A percentile compares a stretch with the other conserved stretches of the same genome.
Conservation (phyloP, 2,329 filamentous ascomycete genomes). For the Trichoderma afroharzianum region DNA sequence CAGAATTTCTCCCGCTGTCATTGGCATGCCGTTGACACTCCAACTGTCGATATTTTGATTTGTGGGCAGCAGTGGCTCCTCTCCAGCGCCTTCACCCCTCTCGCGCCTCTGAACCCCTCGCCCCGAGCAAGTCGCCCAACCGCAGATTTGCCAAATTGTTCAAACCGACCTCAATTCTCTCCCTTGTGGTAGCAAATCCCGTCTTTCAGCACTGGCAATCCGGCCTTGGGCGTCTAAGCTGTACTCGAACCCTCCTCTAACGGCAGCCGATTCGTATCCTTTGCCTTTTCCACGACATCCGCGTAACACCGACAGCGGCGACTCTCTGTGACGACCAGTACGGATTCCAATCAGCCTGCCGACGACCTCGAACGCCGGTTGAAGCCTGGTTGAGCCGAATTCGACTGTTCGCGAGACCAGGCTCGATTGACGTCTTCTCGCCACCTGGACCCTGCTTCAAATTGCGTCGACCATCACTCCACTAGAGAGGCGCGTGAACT, state of each 20-base stretch:
- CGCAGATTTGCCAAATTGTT: constrained; percentile 15
- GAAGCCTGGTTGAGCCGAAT: constrained; percentile 9
- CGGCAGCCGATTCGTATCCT: neutral
- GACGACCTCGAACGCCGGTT: constrained; percentile 14
- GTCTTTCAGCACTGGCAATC: neutral
- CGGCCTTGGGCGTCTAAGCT: neutral
- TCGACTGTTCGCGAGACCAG: neutral
- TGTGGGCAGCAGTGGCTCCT: constrained; percentile 15
- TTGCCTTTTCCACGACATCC: constrained; percentile 14
- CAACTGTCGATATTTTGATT: constrained; percentile 6
- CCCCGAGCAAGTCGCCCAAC: constrained; percentile 18
- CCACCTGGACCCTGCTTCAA: neutral
- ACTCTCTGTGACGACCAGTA: neutral
- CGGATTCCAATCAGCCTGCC: neutral
- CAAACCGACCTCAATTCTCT: constrained; percentile 18
- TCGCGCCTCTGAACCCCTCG: constrained; percentile 17
- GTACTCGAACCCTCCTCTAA: neutral
- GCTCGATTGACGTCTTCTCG: neutral
- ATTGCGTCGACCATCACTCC: constrained; percentile 19
- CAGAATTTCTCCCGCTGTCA: neutral
- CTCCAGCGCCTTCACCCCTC: constrained; percentile 15
- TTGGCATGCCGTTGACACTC: neutral
- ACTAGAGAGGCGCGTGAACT: constrained; percentile 6
- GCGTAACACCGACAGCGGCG: constrained; percentile 3
- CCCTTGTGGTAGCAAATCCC: constrained; percentile 1